Conservation (phyloP, 2,329 filamentous ascomycete genomes). For the Thielaviopsis cerberus region DNA sequence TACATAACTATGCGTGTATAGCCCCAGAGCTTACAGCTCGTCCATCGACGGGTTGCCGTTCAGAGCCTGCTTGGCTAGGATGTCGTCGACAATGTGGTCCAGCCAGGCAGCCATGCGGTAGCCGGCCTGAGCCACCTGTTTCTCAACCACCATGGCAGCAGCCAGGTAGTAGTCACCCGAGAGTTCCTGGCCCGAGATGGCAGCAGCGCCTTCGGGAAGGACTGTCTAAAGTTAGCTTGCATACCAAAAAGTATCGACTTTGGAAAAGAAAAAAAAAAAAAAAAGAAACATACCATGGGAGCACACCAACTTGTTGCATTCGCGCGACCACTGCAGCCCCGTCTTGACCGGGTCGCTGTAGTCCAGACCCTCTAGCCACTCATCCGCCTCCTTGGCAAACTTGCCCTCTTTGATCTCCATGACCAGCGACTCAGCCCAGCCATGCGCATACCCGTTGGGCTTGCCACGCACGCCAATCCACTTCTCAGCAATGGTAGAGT, state of each 20-base stretch:
- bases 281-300: slow-evolving; percentile 30
- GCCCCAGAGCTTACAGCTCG: background rate
- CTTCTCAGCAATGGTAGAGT: slow-evolving; percentile 49
- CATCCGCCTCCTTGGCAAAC: slow-evolving; percentile 29
- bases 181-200: slow-evolving; percentile 41
- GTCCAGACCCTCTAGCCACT: slow-evolving; percentile 40
- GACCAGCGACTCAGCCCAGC: slow-evolving; percentile 39
- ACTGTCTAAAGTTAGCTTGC: slow-evolving; percentile 23
- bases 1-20: too few species aligned
- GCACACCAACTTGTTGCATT: slow-evolving; percentile 45
- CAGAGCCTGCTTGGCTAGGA: slow-evolving; percentile 14
- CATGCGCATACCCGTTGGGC: slow-evolving; percentile 30
- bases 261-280: background rate
- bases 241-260: background rate
- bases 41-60: background rate
- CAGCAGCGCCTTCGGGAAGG: slow-evolving; percentile 39
- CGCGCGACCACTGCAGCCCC: slow-evolving; percentile 43
- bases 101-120: slow-evolving; percentile 51
- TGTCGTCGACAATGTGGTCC: slow-evolving; percentile 35
- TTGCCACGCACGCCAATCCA: slow-evolving; percentile 37
- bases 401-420: slow-evolving; percentile 35
- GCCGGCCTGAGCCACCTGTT: slow-evolving; percentile 49
- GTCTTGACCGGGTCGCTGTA: slow-evolving; percentile 35
- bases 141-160: slow-evolving; percentile 44
- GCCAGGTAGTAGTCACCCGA: slow-evolving; percentile 43